These are phyloP conservation scores for Melianthus villosus DNA, from an alignment of 441 rosid genomes.

Conservation along the genomic window DNA sequence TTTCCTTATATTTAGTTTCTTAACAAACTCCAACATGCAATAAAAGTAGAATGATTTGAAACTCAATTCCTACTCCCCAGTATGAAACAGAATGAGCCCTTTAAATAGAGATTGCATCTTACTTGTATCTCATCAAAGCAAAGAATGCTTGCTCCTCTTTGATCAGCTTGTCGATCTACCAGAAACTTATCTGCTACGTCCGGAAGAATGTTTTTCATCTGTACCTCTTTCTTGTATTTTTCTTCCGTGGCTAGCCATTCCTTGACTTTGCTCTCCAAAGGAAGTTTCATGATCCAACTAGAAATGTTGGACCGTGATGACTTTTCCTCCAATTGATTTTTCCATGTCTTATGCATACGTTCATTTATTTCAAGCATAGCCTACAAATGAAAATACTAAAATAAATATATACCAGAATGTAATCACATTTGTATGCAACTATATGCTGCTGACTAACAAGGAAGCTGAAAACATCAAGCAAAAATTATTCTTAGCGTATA, in stretches of 20 bases:
- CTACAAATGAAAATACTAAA: constrained; percentile 19
- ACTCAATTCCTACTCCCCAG: no score
- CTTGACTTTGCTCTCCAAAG: constrained; percentile 66
- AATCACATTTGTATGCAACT: no score
- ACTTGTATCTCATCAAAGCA: constrained; percentile 97
- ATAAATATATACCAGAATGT: no score
- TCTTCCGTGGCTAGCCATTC: constrained; percentile 91
- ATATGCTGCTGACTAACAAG: no score
- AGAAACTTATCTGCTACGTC: constrained; percentile 82
- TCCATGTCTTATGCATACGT: constrained; percentile 82
- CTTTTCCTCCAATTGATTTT: constrained; percentile 49
- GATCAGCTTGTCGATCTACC: constrained; percentile 33
- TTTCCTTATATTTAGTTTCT: no score
- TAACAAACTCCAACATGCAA: no score
- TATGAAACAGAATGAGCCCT: background rate
- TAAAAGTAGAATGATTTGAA: no score
- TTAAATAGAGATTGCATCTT: constrained; percentile 5
- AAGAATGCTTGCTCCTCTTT: constrained; percentile 67
- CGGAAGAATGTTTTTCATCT: constrained; percentile 74
- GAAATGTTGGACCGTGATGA: constrained; percentile 41
- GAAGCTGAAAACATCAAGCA: no score
- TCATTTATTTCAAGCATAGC: constrained; percentile 86
- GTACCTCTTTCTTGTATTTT: constrained; percentile 60
- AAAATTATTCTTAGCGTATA: no score
- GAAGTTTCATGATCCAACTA: constrained; percentile 69